Conservation (phyloP, 2,329 filamentous ascomycete species). For the Aspergillus piperis region DNA sequence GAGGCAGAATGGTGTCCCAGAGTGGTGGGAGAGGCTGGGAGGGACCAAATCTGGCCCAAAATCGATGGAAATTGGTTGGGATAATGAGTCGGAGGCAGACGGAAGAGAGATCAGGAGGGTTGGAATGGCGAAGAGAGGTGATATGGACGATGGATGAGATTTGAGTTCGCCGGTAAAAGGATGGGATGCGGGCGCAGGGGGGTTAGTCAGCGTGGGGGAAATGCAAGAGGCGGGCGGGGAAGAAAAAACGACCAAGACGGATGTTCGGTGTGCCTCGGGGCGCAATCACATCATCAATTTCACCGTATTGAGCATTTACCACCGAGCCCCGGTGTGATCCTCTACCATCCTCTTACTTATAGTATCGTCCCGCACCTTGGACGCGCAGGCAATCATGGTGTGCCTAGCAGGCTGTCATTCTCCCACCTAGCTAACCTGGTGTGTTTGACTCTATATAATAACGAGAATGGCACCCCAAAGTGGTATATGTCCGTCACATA, state of each 20-base stretch:
- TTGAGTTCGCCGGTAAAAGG: constrained; percentile 2
- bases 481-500: neutral
- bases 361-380: no score
- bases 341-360: no score
- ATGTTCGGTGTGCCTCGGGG: constrained; percentile 1
- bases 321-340: no score
- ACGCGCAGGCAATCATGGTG: no score
- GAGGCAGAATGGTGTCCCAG: neutral
- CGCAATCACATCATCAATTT: neutral
- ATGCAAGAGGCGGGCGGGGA: constrained; percentile 7
- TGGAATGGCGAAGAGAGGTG: neutral
- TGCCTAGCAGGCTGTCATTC: no score
- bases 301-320: no score
- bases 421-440: no score
- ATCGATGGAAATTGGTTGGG: neutral
- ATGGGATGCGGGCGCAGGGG: constrained; percentile 11
- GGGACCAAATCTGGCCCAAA: neutral
- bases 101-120: neutral
- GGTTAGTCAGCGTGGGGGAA: constrained; percentile 12
- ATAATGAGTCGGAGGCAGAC: neutral
- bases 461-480: no score
- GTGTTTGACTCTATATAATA: no score
- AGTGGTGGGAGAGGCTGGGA: neutral
- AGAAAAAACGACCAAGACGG: constrained; percentile 8
- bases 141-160: constrained; percentile 4